Evolutionary conservation across 768 basidiomycete species (phyloP), one percentile per base, ranked within the genome.

Genomic region (Amanita pseudoporphyria): DNA sequence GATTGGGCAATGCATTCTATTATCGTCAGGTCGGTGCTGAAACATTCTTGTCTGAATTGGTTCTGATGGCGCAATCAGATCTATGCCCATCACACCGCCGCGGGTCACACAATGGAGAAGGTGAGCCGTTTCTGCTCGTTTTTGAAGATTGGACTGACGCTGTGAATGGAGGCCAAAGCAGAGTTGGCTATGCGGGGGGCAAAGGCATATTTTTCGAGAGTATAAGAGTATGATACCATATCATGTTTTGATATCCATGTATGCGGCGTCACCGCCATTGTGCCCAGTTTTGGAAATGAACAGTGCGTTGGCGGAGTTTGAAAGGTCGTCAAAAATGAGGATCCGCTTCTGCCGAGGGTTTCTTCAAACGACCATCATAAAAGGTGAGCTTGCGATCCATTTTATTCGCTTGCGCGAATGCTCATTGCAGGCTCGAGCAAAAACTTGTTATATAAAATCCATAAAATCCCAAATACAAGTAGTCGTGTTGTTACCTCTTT

Each of bases 101-200:
- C 86, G 51, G 92, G 92, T 2, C 92, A 96, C 64, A 82, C 84
- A 12, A 78, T 93, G 69, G 84, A 86, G 61, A 90, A 91, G 82
- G 88, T 80, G 51, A 54, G 73, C 60, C 18, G 24, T 24, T 32
- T 24, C 16, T 30, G 36, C n/a, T 19, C 12, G 3, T 18, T 32
- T 5, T 16, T 14, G 7, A 32, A 26, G 40, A 41, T n/a, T 39
- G 13, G 13, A 37, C 19, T 51, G 49, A 45, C 36, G 41, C 31
- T 51, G 42, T 37, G 43, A 18, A 43, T 46, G 19, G 59, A 93
- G 87, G 92, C 88, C 49, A 92, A 88, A 67, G 61, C 78, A 22
- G 91, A 94, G 62, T 66, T 95, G 43, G 84, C 88, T 3, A 75
- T 73, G 45, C 86, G 92, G 57, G 91, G 91, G 10, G 85, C 91